A percentile compares a stretch with the other conserved stretches of the same genome.
Evolutionary conservation across 768 basidiomycete species (phyloP).

Genomic region (Termitomyces bulborhizus): DNA sequence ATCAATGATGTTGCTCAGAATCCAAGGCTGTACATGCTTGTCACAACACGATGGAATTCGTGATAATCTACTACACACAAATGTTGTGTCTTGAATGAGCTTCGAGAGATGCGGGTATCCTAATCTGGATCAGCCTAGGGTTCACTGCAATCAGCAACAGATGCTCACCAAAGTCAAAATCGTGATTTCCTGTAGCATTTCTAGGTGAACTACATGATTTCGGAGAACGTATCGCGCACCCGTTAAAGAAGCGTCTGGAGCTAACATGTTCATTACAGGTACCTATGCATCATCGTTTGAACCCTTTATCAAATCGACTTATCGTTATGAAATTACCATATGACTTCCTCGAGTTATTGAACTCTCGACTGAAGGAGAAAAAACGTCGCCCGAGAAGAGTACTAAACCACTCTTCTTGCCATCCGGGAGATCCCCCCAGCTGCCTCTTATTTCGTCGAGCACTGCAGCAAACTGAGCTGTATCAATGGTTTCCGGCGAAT

Average conservation of each 20-base stretch:
- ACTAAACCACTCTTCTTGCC: constrained; percentile 65
- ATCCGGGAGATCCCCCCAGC: constrained; percentile 44
- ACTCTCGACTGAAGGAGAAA: constrained; percentile 82
- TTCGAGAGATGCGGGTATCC: constrained; percentile 61
- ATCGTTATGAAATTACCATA: constrained; percentile 48
- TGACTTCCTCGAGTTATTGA: constrained; percentile 86
- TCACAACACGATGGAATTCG: background rate
- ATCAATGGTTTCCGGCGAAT: constrained; percentile 62
- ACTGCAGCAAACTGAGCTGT: constrained; percentile 82
- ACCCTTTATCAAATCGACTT: background rate
- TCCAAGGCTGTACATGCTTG: constrained; percentile 62
- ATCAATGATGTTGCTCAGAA: constrained; percentile 84
- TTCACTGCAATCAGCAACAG: background rate
- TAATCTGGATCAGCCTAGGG: constrained; percentile 14
- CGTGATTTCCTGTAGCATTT: constrained; percentile 68
- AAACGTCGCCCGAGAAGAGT: constrained; percentile 86
- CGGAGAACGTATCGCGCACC: constrained; percentile 34
- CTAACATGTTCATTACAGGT: constrained; percentile 77
- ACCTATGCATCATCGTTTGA: constrained; percentile 39
- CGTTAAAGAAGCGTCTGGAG: constrained; percentile 73
- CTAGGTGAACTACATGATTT: background rate
- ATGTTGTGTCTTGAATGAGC: constrained; percentile 66
- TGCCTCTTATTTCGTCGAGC: constrained; percentile 52
- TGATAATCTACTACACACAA: constrained; percentile 41
- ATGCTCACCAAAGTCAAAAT: constrained; percentile 76